A percentile compares a stretch with the other conserved stretches of the same genome.
Conservation (phyloP, 2,329 filamentous ascomycete genomes). For the Scedosporium boydii region DNA sequence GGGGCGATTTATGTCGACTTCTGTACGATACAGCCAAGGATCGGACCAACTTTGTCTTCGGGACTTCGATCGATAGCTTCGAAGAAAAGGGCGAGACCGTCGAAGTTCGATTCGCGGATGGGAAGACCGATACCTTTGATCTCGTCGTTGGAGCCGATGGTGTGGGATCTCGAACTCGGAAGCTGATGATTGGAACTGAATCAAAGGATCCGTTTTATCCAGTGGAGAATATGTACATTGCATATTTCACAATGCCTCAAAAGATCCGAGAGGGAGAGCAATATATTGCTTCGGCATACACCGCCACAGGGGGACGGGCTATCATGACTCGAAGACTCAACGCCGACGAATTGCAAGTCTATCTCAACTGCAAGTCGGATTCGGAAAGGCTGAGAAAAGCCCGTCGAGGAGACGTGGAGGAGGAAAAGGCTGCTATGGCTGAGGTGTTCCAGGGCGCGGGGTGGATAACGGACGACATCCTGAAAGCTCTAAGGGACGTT, state of each 20-base stretch:
- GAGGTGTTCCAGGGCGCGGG: slow-evolving; percentile 30
- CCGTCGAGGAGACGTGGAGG: slow-evolving; percentile 20
- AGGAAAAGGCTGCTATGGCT: slow-evolving; percentile 28
- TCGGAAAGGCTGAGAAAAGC: slow-evolving; percentile 17
- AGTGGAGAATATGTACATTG: slow-evolving; percentile 16
- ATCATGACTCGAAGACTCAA: slow-evolving; percentile 32
- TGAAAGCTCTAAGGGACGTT: slow-evolving; percentile 28
- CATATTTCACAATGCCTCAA: slow-evolving; percentile 23
- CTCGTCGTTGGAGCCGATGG: slow-evolving; percentile 48
- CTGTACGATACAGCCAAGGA: slow-evolving; percentile 25
- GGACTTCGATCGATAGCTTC: slow-evolving; percentile 14
- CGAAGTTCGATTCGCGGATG: slow-evolving; percentile 31
- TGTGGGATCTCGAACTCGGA: slow-evolving; percentile 37
- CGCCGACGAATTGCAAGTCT: slow-evolving; percentile 25
- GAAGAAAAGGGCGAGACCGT: slow-evolving; percentile 23
- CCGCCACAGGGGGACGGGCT: slow-evolving; percentile 22
- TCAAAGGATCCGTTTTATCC: slow-evolving; percentile 15
- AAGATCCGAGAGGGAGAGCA: slow-evolving; percentile 20
- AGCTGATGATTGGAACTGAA: slow-evolving; percentile 24
- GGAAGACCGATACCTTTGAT: slow-evolving; percentile 33
- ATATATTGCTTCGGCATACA: slow-evolving; percentile 26
- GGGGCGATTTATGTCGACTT: slow-evolving; percentile 37
- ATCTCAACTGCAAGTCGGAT: slow-evolving; percentile 20
- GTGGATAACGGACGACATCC: slow-evolving; percentile 29
- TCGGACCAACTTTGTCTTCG: slow-evolving; percentile 19